Percentiles rank a stretch among this genome's conserved stretches.
Evolutionary conservation across 129 eudicot genomes (phyloP).

Genomic region (Smallanthus sonchifolius): DNA sequence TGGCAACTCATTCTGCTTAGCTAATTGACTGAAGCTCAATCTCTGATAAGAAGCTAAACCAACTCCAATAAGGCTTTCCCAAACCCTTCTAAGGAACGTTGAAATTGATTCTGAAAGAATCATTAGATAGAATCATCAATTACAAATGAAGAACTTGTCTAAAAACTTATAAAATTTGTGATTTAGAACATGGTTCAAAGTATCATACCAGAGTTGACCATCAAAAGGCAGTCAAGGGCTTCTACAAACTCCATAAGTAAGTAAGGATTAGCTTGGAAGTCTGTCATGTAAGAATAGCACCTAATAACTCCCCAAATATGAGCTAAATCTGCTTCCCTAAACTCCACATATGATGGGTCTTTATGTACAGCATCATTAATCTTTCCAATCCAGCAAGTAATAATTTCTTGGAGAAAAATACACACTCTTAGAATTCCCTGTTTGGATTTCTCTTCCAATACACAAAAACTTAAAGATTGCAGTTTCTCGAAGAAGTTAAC

Average conservation of each 20-base stretch:
- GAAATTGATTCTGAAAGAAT: conserved; percentile 30
- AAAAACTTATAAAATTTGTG: background rate
- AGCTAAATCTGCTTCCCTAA: conserved; percentile 45
- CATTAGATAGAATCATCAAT: conserved; percentile 9
- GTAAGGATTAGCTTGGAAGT: conserved; percentile 37
- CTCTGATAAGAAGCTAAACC: conserved; percentile 57
- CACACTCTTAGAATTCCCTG: conserved; percentile 32
- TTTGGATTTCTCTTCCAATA: conserved; percentile 36
- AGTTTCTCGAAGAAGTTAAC: conserved; percentile 57
- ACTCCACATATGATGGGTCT: conserved; percentile 22
- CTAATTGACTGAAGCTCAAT: conserved; percentile 19
- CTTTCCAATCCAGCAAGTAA: conserved; percentile 45
- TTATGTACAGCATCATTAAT: conserved; percentile 35
- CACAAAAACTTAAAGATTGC: conserved; percentile 25
- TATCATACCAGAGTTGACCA: conserved; percentile 48
- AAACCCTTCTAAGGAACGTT: conserved; percentile 34
- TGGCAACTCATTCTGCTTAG: conserved; percentile 31
- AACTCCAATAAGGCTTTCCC: conserved; percentile 78
- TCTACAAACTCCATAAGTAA: conserved; percentile 67
- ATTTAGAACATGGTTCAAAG: conserved; percentile 1
- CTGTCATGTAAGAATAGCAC: conserved; percentile 59
- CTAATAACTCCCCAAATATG: conserved; percentile 66
- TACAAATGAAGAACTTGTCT: conserved; percentile 5
- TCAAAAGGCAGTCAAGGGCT: conserved; percentile 62
- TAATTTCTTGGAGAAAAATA: conserved; percentile 28